Base-by-base conservation (phyloP, 306 rosid species). In the Medicago lupulina region DNA sequence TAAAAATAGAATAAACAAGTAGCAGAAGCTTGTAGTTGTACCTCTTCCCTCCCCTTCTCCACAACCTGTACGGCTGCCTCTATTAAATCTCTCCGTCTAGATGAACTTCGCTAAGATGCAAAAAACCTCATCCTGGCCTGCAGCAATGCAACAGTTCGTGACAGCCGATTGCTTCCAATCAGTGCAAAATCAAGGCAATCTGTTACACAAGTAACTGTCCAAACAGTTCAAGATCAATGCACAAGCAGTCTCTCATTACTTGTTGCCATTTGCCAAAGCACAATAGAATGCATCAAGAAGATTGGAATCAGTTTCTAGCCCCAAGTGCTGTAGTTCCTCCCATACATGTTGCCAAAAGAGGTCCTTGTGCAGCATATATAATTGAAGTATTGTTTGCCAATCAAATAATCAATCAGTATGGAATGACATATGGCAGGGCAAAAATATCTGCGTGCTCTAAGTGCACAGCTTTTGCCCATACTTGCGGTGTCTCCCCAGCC, bases 361-460 rank as follows among this genome's bases (percentile, higher is more conserved):
- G 81, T 50, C 72, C 71, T 83, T 70, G 70, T 71, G 83, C 53
- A 10, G 66, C 66, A 19, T 66, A 75, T 73, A 73, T n/a, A 70
- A 64, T 74, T 41, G 55, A 76, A 68, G 76, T 66, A 76, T 78
- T 40, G 51, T 44, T 68, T 74, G 87, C 83, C 73, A 50, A 74
- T 73, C 11, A 67, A 66, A 73, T 34, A 79, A 73, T 46, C 51
- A 64, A 75, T 95, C 86, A 92, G 81, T 92, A 90, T 8, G 97
- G 99, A 81, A 95, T 75, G 54, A 95, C 99, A 76, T 92, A 95
- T 1, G 99, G 99, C 77, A 92, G 83, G 73, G 97, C 97, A 62
- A 70, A 83, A 57, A 90, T 68, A 73, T 90, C 93, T 61, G 87
- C 88, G 0, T 84, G 73, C 81, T 86, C 96, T 71, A 95, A 70